Evolutionary conservation across 1,284 basidiomycete species (phyloP).

Genomic region (Tilletiaria anomala): DNA sequence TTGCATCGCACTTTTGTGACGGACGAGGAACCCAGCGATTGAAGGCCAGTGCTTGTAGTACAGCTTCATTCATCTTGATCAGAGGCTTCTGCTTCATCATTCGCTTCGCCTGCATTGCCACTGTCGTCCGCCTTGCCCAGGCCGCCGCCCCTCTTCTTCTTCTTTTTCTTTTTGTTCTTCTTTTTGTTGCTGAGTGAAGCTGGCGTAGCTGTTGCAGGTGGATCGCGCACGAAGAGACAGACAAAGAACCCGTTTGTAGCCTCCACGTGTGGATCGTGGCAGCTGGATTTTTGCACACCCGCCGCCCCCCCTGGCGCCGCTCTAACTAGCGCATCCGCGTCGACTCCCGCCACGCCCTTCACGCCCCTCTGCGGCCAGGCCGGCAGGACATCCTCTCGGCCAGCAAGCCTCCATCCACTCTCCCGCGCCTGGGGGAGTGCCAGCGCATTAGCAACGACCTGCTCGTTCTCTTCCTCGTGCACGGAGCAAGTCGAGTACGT

Average conservation of each 20-base stretch:
- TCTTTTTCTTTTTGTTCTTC: too few species aligned
- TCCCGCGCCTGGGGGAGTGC: slow-evolving; percentile 11
- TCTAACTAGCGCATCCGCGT: background rate
- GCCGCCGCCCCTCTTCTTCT: too few species aligned
- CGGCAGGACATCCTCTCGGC: slow-evolving; percentile 14
- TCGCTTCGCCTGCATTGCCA: too few species aligned
- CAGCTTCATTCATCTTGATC: too few species aligned
- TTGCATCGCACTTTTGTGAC: too few species aligned
- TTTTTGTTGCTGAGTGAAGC: too few species aligned
- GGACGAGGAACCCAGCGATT: too few species aligned
- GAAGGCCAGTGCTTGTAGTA: too few species aligned
- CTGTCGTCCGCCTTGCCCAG: too few species aligned
- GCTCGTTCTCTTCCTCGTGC: slow-evolving; percentile 79
- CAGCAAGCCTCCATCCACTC: slow-evolving; percentile 19
- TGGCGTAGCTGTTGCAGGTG: too few species aligned
- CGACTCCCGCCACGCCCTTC: background rate
- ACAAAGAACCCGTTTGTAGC: slow-evolving; percentile 32
- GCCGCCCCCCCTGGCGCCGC: slow-evolving; percentile 10
- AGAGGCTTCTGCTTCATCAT: too few species aligned
- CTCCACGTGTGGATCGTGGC: slow-evolving; percentile 7
- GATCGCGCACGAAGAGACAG: slow-evolving; percentile 16
- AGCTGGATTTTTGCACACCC: slow-evolving; percentile 6
- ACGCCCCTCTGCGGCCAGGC: slow-evolving; percentile 23
- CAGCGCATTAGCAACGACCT: slow-evolving; percentile 49
- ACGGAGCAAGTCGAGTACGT: slow-evolving; percentile 95